Percentiles rank a stretch among this genome's conserved stretches.
Evolutionary conservation across 164 flowering plant species (phyloP).

Genomic region (Stephania yunnanensis): DNA sequence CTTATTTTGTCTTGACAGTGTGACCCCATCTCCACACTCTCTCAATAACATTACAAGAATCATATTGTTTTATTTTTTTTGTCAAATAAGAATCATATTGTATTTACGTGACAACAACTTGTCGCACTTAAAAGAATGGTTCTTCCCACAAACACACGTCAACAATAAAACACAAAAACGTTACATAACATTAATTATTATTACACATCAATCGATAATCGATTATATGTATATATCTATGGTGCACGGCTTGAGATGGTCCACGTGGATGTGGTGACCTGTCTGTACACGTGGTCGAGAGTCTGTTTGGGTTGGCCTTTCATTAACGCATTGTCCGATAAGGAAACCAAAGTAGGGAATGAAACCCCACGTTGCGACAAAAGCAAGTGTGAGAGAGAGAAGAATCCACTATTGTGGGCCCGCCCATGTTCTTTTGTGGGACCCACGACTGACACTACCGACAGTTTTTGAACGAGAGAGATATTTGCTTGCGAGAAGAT

Average conservation of each 20-base stretch:
- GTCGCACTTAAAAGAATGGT: not conserved
- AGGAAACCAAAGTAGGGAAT: not conserved
- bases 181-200: too few species aligned
- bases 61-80: not conserved
- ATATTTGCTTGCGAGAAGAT: not conserved
- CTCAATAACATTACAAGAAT: not conserved
- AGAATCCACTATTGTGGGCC: not conserved
- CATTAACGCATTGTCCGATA: slow-evolving; percentile 1
- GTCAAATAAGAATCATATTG: not conserved
- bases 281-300: not conserved
- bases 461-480: not conserved
- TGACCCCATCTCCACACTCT: not conserved
- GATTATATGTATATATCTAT: not conserved
- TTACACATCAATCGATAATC: too few species aligned
- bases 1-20: not conserved
- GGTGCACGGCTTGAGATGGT: not conserved
- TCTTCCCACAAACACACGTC: not conserved
- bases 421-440: not conserved
- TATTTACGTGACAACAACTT: not conserved
- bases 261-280: not conserved
- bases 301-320: not conserved
- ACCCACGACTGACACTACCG: not conserved
- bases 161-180: too few species aligned
- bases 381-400: not conserved
- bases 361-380: not conserved